Percentiles rank a stretch among this genome's conserved stretches.
Evolutionary conservation across 176 grass and related monocot genomes (phyloP).

Genomic region (Puya raimondii): DNA sequence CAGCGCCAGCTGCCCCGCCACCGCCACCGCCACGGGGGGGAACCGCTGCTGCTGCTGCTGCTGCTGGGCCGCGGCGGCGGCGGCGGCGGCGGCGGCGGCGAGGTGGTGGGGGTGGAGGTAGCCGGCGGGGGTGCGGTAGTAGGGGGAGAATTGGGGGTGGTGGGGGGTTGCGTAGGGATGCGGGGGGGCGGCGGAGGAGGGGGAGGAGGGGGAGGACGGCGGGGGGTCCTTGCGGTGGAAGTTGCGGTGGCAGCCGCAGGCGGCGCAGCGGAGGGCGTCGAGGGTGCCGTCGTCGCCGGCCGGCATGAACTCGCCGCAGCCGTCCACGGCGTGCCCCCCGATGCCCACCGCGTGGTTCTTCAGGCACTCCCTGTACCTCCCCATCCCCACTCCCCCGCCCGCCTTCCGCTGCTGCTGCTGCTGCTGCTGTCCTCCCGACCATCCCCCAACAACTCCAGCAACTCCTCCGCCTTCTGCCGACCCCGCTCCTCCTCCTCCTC

Average conservation of each 20-base stretch:
- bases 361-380: conserved; percentile 67
- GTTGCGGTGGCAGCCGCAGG: conserved; percentile 84
- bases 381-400: background rate
- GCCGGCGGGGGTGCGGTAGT: conserved; percentile 28
- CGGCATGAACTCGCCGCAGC: conserved; percentile 84
- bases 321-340: conserved; percentile 73
- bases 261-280: conserved; percentile 69
- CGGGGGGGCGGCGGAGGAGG: background rate
- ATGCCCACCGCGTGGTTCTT: conserved; percentile 93
- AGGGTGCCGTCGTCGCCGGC: conserved; percentile 68
- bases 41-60: conserved; percentile 26
- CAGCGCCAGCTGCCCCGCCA: conserved; percentile 32
- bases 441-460: background rate
- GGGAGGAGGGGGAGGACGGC: background rate
- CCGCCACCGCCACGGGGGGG: background rate
- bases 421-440: background rate
- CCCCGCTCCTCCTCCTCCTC: conserved; percentile 34
- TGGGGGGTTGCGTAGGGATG: background rate
- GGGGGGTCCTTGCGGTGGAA: conserved; percentile 59
- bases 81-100: conserved; percentile 27
- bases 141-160: conserved; percentile 21
- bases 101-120: conserved; percentile 52
- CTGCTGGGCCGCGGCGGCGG: conserved; percentile 5
- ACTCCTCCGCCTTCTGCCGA: background rate
- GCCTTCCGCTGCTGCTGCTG: background rate